Evolutionary conservation across 768 basidiomycete species (phyloP), one percentile per base, ranked within the genome.

Genomic region (Auricularia sp.): DNA sequence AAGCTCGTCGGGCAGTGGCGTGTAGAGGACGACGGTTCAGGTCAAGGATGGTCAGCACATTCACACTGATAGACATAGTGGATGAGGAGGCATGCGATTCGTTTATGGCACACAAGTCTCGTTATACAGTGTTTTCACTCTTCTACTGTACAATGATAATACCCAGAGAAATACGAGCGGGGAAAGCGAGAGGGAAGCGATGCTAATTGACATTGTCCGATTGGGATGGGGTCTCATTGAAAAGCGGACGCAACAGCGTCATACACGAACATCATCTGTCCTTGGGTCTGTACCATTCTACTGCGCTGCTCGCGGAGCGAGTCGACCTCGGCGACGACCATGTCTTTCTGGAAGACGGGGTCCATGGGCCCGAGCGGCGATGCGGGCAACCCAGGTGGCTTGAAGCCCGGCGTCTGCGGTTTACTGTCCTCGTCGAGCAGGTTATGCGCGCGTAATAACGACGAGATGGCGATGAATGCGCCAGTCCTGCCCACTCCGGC

Each of bases 401-500:
- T 61, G 33, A 34, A 43, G n/a, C 36, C 62, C 11, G 36, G 66
- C 33, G 61, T 36, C 34, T 35, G 61, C 16, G 64, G 68, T 3
- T 5, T 64, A 35, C 76, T 83, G 6, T 18, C 69, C 60, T 21
- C 35, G 59, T 60, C n/a, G 60, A 78, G 77, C 64, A 86, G 76
- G 36, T 77, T 80, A 66, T 83, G 74, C 36, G 78, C 73, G 35
- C 91, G 88, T n/a, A 93, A 78, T 43, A 94, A 77, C 12, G 91
- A 93, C 8, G 84, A 84, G 47, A 93, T 71, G 0, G 89, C 85
- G 71, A 95, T 89, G 75, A 92, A 93, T 5, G 91, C 83, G 18
- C 93, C 93, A 3, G 93, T 93, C 42, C 93, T 82, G 3, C 93
- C 93, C 65, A 94, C 80, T 3, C 93, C 93, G 1, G 93, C 93